phyloP scores from a whole-genome alignment of 2,329 filamentous ascomycete species.

The Sarocladiaceae sp. region DNA sequence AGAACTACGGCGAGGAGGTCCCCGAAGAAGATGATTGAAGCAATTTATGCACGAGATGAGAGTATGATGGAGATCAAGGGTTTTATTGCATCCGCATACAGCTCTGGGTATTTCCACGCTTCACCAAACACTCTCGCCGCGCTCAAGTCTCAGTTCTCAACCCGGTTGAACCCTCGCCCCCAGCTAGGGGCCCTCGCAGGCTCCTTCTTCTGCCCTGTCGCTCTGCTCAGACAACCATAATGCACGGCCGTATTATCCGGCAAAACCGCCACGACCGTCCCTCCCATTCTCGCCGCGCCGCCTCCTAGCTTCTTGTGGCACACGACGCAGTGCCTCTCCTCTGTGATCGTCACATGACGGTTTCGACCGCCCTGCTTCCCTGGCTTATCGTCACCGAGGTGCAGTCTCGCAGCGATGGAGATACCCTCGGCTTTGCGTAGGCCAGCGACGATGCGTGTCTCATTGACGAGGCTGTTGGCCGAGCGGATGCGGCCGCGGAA shows the following conservation, averaged over 20 bases:
- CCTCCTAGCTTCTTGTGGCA: slow-evolving; percentile 84
- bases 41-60: not conserved
- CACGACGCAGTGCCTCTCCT: slow-evolving; percentile 84
- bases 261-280: slow-evolving; percentile 84
- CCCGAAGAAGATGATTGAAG: slow-evolving; percentile 49
- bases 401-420: slow-evolving; percentile 64
- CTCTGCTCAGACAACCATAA: slow-evolving; percentile 64
- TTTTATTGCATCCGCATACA: slow-evolving; percentile 10
- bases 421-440: slow-evolving; percentile 74
- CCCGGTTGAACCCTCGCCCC: slow-evolving; percentile 28
- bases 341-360: slow-evolving; percentile 69
- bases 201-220: slow-evolving; percentile 30
- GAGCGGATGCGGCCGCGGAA: slow-evolving; percentile 86
- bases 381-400: slow-evolving; percentile 62
- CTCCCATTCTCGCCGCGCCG: slow-evolving; percentile 75
- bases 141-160: slow-evolving; percentile 11
- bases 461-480: slow-evolving; percentile 75
- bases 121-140: not conserved
- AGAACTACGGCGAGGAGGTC: slow-evolving; percentile 81
- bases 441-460: slow-evolving; percentile 69
- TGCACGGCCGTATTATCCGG: slow-evolving; percentile 78
- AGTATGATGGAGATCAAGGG: not conserved
- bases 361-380: slow-evolving; percentile 45
- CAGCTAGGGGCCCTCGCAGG: slow-evolving; percentile 26
- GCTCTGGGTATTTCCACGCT: slow-evolving; percentile 10